Conservation (phyloP, 2,329 filamentous ascomycete genomes). For the Pseudocercospora pini-densiflorae region DNA sequence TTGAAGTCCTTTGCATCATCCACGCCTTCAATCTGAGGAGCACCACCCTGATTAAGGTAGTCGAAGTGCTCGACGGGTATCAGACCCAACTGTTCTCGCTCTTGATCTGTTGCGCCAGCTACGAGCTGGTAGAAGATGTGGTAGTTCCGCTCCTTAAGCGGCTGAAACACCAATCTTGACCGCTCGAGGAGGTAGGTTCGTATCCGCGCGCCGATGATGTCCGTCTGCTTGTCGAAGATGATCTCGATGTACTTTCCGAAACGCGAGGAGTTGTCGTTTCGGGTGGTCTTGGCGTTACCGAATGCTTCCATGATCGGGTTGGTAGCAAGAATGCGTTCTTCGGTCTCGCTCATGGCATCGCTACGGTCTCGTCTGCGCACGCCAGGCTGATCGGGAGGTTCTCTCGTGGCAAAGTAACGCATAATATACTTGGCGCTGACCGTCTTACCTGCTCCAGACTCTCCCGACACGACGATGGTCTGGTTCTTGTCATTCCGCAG, state of each 20-base stretch:
- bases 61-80: conserved; percentile 88
- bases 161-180: conserved; percentile 95
- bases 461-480: conserved; percentile 98
- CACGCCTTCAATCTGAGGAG: conserved; percentile 88
- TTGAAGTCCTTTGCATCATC: conserved; percentile 95
- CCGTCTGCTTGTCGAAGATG: conserved; percentile 94
- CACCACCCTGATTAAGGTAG: conserved; percentile 93
- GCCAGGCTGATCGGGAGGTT: conserved; percentile 85
- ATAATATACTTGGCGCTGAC: conserved; percentile 99
- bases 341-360: conserved; percentile 92
- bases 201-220: conserved; percentile 98
- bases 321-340: conserved; percentile 96
- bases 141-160: conserved; percentile 96
- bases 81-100: conserved; percentile 79
- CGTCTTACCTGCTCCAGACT: conserved; percentile 98
- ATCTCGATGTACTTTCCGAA: conserved; percentile 99
- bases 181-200: conserved; percentile 94
- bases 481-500: conserved; percentile 94
- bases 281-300: conserved; percentile 98
- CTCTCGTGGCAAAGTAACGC: conserved; percentile 98
- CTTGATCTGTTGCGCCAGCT: conserved; percentile 83
- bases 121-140: conserved; percentile 99
- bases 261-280: conserved; percentile 98
- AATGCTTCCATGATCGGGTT: conserved; percentile 99
- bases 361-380: conserved; percentile 73